A percentile compares a stretch with the other conserved stretches of the same genome.
These are phyloP conservation scores for Dicorynia guianensis DNA, from an alignment of 306 rosid species.

Conservation along the genomic window DNA sequence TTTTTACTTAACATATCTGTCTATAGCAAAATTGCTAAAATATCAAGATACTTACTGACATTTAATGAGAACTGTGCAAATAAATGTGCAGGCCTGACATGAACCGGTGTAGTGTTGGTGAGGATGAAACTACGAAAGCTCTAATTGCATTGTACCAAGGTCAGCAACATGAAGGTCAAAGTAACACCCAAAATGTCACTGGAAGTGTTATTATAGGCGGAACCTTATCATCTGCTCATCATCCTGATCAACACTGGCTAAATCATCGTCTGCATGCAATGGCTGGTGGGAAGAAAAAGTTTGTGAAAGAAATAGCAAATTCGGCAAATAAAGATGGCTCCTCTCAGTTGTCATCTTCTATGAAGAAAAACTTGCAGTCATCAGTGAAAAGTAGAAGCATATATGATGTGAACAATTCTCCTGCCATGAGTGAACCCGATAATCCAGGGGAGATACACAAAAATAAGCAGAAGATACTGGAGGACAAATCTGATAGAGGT, in stretches of 20 bases:
- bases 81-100: conserved; percentile 77
- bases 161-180: conserved; percentile 69
- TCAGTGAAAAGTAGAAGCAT: conserved; percentile 80
- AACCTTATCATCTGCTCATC: conserved; percentile 52
- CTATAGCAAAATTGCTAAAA: conserved; percentile 1
- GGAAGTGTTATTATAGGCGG: conserved; percentile 56
- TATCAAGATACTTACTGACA: conserved; percentile 21
- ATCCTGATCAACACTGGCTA: conserved; percentile 60
- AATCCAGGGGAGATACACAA: conserved; percentile 65
- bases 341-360: conserved; percentile 57
- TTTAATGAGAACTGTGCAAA: conserved; percentile 31
- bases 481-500: conserved; percentile 72
- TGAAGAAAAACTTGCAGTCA: conserved; percentile 62
- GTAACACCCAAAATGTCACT: conserved; percentile 52
- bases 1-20: conserved; percentile 14
- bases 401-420: conserved; percentile 82
- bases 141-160: conserved; percentile 62
- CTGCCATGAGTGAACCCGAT: conserved; percentile 63
- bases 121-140: conserved; percentile 89
- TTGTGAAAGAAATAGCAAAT: conserved; percentile 56
- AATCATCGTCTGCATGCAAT: conserved; percentile 49
- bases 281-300: conserved; percentile 69
- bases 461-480: conserved; percentile 61
- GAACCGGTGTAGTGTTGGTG: conserved; percentile 82
- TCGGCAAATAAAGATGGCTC: conserved; percentile 61